Evolutionary conservation across 805 yeast genomes (phyloP), one percentile per base, ranked within the genome.

Genomic region (Cyberlindnera americana): DNA sequence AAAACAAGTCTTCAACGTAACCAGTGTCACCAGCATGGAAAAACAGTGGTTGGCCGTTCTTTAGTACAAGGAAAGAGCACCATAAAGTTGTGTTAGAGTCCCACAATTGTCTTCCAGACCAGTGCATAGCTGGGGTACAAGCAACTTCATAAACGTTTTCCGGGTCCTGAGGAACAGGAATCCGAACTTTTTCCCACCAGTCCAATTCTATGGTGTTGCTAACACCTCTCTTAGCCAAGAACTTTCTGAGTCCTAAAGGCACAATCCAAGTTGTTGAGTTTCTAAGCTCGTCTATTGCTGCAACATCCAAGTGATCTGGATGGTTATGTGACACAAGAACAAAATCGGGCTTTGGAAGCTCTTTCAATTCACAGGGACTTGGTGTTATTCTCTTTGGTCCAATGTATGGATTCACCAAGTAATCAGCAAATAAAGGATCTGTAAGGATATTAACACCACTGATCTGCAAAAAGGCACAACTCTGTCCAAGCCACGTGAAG

Each of bases 11-110:
- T 24, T 71, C 53, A n/a, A 81, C 78, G 58, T 86, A 91, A 0
- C 98, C 98, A 0, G 96, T 87, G 56, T 91, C 98, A 10, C 98
- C 98, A 14, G 91, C 95, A 60, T 91, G 98, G 67, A 80, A 91
- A 31, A 90, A 65, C 1, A 89, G 56, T 0, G 96, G 85, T 49
- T 76, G 69, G 0, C 79, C 81, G 47, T 85, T 75, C 42, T 78
- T 74, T 37, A 78, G 66, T 9, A 91, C 58, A 49, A 91, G 54
- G 54, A 82, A 91, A 0, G 96, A 87, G 52, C 95, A 86, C 98
- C 98, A 91, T 37, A 91, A 65, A 0, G 95, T 75, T 18, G 67
- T 65, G 60, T 91, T 91, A 2, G 95, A 75, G 59, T 91, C 98
- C 15, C 79, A 56, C n/a, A 90, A 61, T 24, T 75, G 73, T 26